Evolutionary conservation across 768 basidiomycete species (phyloP).

Genomic region (Auriscalpium vulgare): DNA sequence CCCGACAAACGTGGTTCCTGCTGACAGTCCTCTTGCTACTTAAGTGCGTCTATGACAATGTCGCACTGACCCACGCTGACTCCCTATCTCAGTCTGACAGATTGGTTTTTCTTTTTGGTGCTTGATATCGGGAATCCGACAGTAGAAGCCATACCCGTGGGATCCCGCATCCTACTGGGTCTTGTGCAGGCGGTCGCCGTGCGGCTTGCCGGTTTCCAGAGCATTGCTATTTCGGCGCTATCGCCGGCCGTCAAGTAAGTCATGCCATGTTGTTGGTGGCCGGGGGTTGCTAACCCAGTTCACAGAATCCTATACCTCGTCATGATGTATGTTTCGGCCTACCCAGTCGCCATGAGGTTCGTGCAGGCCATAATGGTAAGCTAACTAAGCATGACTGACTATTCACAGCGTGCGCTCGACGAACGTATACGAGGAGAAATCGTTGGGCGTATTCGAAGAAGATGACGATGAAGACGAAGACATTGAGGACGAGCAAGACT

Average conservation of each 20-base stretch:
- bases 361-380: too few species aligned
- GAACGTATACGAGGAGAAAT: slow-evolving; percentile 46
- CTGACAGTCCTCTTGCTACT: slow-evolving; percentile 56
- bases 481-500: slow-evolving; percentile 17
- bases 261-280: not conserved
- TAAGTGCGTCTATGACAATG: slow-evolving; percentile 41
- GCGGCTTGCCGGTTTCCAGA: slow-evolving; percentile 78
- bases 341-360: slow-evolving; percentile 74
- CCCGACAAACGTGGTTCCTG: slow-evolving; percentile 91
- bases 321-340: slow-evolving; percentile 81
- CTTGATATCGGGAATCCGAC: slow-evolving; percentile 76
- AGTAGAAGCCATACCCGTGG: slow-evolving; percentile 63
- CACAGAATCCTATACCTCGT: slow-evolving; percentile 73
- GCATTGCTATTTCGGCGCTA: slow-evolving; percentile 57
- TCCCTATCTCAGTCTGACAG: slow-evolving; percentile 47
- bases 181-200: slow-evolving; percentile 75
- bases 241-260: slow-evolving; percentile 84
- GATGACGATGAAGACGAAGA: slow-evolving; percentile 21
- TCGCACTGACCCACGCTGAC: not conserved
- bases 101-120: slow-evolving; percentile 87
- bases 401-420: slow-evolving; percentile 33
- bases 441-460: slow-evolving; percentile 38
- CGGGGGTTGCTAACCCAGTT: slow-evolving; percentile 3
- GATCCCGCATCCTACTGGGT: slow-evolving; percentile 61
- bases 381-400: not conserved